Base-by-base conservation (phyloP, 805 yeast species). In the Metschnikowia shivogae region DNA sequence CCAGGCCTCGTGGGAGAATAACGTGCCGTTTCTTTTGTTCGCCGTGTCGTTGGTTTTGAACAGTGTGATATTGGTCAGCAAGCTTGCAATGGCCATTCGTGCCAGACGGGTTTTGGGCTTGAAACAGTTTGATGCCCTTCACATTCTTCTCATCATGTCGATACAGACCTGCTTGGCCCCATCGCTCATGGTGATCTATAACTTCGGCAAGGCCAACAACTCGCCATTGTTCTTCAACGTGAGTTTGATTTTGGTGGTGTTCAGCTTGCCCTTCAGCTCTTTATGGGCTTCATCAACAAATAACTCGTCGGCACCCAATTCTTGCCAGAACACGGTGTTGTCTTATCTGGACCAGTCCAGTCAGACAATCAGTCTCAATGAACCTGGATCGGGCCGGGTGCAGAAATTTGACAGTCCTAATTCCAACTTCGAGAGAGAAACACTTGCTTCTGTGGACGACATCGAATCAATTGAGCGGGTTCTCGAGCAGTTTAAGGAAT, bases 211-310 rank as follows among this genome's bases (percentile, higher is more conserved):
- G 56, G 27, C 43, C 14, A 20, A 32, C 14, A 20, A 54, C 68
- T 27, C 68, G 73, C 22, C 54, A 60, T 74, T 31, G 49, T 81
- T 52, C 61, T 75, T 20, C 13, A 73, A 83, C 3, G 58, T 86
- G 26, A 80, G 87, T 2, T 66, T 80, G 2, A 67, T 86, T 20
- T 54, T 89, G 5, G 82, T 85, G 14, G 84, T 85, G 0, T 59
- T 87, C 24, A 85, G 90, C 3, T 68, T 89, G 43, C 97, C 97
- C 1, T 63, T 90, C 39, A 81, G 96, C 0, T 80, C 96, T 0
- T 76, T 89, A 77, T 89, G 97, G 97, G 95, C 97, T 0, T 70
- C 83, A 4, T 70, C 89, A 2, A 73, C 84, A 1, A 81, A 82
- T 54, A 78, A 77, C 45, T 58, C 73, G 1, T 49, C 58, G 2